A percentile compares a stretch with the other conserved stretches of the same genome.
Conservation (phyloP, 2,329 filamentous ascomycete species). For the Oidium heveae region DNA sequence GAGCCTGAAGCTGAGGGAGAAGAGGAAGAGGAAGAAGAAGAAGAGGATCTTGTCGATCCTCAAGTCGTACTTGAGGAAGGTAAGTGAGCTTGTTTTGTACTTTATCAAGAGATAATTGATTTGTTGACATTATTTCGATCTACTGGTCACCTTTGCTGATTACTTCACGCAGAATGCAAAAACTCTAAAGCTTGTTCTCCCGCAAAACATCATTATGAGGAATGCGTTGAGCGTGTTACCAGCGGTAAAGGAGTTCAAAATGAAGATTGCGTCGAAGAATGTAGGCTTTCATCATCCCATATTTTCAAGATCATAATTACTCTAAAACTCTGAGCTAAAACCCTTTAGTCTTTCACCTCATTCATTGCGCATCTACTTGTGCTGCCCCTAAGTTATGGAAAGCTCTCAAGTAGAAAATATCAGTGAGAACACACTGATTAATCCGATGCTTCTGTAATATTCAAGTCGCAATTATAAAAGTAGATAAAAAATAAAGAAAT, state of each 20-base stretch:
- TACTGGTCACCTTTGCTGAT: neutral
- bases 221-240: slow-evolving; percentile 89
- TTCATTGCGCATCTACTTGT: slow-evolving; percentile 80
- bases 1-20: slow-evolving; percentile 22
- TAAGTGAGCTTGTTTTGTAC: slow-evolving; percentile 25
- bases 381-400: slow-evolving; percentile 92
- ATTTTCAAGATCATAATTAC: neutral
- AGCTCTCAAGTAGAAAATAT: slow-evolving; percentile 51
- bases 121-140: neutral
- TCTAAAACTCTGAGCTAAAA: slow-evolving; percentile 2
- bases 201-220: slow-evolving; percentile 92
- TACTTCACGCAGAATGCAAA: slow-evolving; percentile 46
- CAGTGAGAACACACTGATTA: too few relatives aligned
- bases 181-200: slow-evolving; percentile 64
- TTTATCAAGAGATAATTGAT: neutral
- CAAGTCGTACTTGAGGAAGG: slow-evolving; percentile 82
- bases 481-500: too few relatives aligned
- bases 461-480: too few relatives aligned
- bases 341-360: slow-evolving; percentile 76
- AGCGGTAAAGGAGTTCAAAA: slow-evolving; percentile 38
- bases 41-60: slow-evolving; percentile 59
- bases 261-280: slow-evolving; percentile 98
- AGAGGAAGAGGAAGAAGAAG: slow-evolving; percentile 36
- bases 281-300: slow-evolving; percentile 32
- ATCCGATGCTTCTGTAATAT: too few relatives aligned